phyloP scores from a whole-genome alignment of 345 rosid species.

The Sapria himalayana region DNA sequence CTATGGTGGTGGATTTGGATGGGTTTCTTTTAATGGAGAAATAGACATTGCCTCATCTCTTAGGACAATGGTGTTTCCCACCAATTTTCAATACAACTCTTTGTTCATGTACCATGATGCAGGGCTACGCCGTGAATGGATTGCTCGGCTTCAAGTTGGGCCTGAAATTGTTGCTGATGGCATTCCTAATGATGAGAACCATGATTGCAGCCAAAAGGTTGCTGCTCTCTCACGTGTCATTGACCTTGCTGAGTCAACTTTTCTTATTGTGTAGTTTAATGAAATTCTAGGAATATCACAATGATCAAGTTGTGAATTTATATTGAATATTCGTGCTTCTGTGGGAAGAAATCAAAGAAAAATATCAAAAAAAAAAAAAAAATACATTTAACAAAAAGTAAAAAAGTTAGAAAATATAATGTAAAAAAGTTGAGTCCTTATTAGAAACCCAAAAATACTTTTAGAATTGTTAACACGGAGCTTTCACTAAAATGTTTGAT shows the following conservation, averaged over 20 bases:
- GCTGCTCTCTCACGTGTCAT: conserved; percentile 74
- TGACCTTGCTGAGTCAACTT: conserved; percentile 67
- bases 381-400: too few relatives aligned
- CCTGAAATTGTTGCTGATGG: conserved; percentile 78
- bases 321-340: too few relatives aligned
- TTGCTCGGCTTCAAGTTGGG: conserved; percentile 70
- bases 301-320: too few relatives aligned
- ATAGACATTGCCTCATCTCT: conserved; percentile 76
- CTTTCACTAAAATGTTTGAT: too few relatives aligned
- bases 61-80: conserved; percentile 65
- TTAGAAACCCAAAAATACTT: too few relatives aligned
- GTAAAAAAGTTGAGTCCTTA: too few relatives aligned
- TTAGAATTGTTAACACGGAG: too few relatives aligned
- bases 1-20: conserved; percentile 80
- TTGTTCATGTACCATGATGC: conserved; percentile 41
- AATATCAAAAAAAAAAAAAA: too few relatives aligned
- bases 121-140: conserved; percentile 41
- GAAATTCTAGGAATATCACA: too few relatives aligned
- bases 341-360: too few relatives aligned
- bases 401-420: too few relatives aligned
- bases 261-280: too few relatives aligned
- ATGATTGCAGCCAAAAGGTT: conserved; percentile 57
- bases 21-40: conserved; percentile 54
- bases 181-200: conserved; percentile 49
- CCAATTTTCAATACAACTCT: conserved; percentile 35